Conservation (phyloP, 1,284 basidiomycete genomes). For the Leccinum ponderosum region DNA sequence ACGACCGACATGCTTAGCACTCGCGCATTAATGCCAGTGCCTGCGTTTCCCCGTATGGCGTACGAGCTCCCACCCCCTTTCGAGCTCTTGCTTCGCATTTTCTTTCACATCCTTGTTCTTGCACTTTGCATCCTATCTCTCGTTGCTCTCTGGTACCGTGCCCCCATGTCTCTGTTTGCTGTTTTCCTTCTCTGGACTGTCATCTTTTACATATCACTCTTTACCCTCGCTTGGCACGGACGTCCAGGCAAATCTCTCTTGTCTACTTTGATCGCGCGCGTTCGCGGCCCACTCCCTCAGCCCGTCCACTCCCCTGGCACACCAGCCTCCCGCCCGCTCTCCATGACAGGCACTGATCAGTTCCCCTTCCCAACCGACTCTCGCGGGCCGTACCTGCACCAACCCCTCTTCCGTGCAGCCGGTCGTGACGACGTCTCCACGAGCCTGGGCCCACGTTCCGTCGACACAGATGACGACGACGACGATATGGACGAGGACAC, state of each 20-base stretch:
- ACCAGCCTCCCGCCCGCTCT: conserved; percentile 37
- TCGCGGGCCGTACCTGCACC: conserved; percentile 60
- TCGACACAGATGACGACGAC: conserved; percentile 59
- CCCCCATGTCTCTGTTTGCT: conserved; percentile 55
- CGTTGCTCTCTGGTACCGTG: conserved; percentile 56
- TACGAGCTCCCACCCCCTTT: conserved; percentile 43
- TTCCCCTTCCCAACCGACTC: conserved; percentile 47
- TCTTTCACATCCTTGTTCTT: conserved; percentile 59
- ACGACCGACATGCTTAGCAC: conserved; percentile 52
- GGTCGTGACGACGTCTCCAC: conserved; percentile 47
- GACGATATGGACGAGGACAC: conserved; percentile 73
- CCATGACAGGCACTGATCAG: conserved; percentile 43
- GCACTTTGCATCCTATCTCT: conserved; percentile 59
- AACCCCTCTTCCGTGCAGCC: conserved; percentile 55
- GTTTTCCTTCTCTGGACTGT: conserved; percentile 64
- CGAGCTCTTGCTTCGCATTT: conserved; percentile 46
- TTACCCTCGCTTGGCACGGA: conserved; percentile 56
- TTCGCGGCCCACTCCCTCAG: conserved; percentile 38
- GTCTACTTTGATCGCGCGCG: conserved; percentile 46
- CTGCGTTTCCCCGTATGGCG: conserved; percentile 25
- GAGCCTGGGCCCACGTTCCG: conserved; percentile 42
- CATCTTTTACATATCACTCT: conserved; percentile 55
- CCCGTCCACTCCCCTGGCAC: conserved; percentile 27
- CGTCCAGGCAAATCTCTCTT: conserved; percentile 59
- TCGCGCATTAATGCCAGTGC: conserved; percentile 39